Evolutionary conservation across 2,329 filamentous ascomycete species (phyloP).

Genomic region (Ophiocordyceps unilateralis): DNA sequence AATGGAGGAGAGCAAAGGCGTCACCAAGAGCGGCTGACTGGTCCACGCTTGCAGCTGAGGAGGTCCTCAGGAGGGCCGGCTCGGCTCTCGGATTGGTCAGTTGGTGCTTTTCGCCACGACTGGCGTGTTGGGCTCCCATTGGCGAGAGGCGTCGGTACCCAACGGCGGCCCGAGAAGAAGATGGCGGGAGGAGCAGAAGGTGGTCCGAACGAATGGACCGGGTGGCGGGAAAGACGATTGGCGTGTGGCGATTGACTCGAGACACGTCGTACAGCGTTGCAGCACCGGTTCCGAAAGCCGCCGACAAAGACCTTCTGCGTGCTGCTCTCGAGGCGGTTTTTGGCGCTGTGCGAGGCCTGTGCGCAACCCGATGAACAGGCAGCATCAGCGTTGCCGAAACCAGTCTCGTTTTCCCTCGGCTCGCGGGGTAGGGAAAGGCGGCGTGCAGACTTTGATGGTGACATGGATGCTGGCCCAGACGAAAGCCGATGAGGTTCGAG

Average conservation of each 20-base stretch:
- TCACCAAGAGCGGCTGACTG: background rate
- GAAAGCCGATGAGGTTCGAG: too few species aligned
- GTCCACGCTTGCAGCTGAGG: background rate
- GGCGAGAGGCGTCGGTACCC: constrained; percentile 21
- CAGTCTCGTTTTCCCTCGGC: too few species aligned
- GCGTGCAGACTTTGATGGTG: too few species aligned
- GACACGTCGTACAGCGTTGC: constrained; percentile 2
- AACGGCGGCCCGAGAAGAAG: constrained; percentile 10
- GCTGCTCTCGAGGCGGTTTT: too few species aligned
- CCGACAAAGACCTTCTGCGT: too few species aligned
- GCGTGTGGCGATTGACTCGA: background rate
- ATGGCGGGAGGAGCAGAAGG: background rate
- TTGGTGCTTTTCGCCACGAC: constrained; percentile 2
- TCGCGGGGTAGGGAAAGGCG: too few species aligned
- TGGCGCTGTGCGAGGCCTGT: too few species aligned
- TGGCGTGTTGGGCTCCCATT: constrained; percentile 18
- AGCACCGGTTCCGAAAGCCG: background rate
- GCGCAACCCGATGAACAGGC: too few species aligned
- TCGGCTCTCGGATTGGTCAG: constrained; percentile 7
- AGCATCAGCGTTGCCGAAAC: too few species aligned
- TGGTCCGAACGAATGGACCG: background rate
- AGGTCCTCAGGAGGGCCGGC: background rate
- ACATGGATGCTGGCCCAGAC: too few species aligned
- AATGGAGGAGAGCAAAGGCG: too few species aligned
- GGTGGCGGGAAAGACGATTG: background rate